These are phyloP conservation scores for Neoboletus magnificus DNA, from an alignment of 768 basidiomycete species.

Conservation along the genomic window DNA sequence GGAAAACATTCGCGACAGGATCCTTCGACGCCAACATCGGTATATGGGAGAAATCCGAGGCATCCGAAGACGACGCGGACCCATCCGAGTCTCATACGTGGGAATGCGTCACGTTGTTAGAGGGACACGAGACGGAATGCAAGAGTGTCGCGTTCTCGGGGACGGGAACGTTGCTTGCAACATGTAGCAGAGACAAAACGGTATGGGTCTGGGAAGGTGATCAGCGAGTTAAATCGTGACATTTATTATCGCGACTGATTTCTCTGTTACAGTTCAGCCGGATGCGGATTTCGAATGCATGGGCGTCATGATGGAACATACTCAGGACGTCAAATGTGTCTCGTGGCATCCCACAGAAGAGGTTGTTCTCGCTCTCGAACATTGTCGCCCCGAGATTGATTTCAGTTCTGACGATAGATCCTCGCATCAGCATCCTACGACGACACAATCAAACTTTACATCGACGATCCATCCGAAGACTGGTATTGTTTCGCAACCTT, in stretches of 20 bases:
- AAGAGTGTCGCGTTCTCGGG: conserved; percentile 84
- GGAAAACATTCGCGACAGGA: conserved; percentile 81
- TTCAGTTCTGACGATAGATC: conserved; percentile 51
- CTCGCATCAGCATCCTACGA: conserved; percentile 97
- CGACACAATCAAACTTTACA: conserved; percentile 89
- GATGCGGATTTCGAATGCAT: conserved; percentile 94
- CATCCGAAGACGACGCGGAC: conserved; percentile 36
- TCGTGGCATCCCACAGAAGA: conserved; percentile 96
- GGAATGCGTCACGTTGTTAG: conserved; percentile 84
- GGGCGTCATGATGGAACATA: conserved; percentile 94
- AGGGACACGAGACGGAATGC: conserved; percentile 97
- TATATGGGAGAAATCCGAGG: conserved; percentile 76
- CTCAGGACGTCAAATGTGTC: conserved; percentile 93
- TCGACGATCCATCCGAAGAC: conserved; percentile 91
- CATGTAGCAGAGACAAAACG: conserved; percentile 93
- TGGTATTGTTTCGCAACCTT: conserved; percentile 89
- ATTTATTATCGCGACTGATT: background rate
- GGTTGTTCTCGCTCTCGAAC: conserved; percentile 41
- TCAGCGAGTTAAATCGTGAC: conserved; percentile 6
- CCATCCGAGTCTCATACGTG: conserved; percentile 52
- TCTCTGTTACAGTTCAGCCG: conserved; percentile 60
- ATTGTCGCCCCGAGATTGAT: conserved; percentile 3
- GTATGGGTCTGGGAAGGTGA: conserved; percentile 99
- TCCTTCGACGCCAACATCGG: conserved; percentile 93
- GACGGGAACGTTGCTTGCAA: conserved; percentile 79